Base-by-base conservation (phyloP, 2,329 filamentous ascomycete genomes). In the Lasiodiplodia theobromae region DNA sequence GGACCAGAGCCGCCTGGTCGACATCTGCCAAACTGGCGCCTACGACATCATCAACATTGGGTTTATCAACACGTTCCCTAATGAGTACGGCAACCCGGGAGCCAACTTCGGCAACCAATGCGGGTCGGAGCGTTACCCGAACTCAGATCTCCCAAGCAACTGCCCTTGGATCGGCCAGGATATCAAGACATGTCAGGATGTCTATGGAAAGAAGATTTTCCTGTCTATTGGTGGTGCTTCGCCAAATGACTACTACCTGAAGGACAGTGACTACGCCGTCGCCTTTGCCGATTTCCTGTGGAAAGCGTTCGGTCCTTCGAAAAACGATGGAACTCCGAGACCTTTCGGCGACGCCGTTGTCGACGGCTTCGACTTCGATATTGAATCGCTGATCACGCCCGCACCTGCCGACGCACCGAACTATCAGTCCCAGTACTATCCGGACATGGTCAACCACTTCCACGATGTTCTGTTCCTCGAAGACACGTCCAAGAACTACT, bases 291-390 rank as follows among this genome's bases (percentile, higher is more conserved):
- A 90, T 66, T 82, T 86, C 23, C 80, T 94, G 67, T 94, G 91
- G 91, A 82, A 86, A 64, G 90, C 89, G 70, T 93, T 93, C 76
- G 91, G 91, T 2, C 88, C 91, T 3, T 34, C 67, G 12, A 74
- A 79, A 10, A 81, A 78, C 31, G 82, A 78, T 47, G 78, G 77
- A 1, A 81, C 81, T 6, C 83, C 87, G 68, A 87, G 92, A 12
- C 91, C 91, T 1, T 93, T 93, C 75, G 89, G 89, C 65, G 79
- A 81, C 14, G 87, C 88, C 10, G 83, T 87, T 6, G 80, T 94
- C 51, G 90, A 94, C 76, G 92, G 92, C 4, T 93, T 94, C 77
- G 91, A 94, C 78, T 88, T 93, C 71, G 91, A 94, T 76, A 89
- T 93, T 70, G 91, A 93, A 79, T 83, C 86, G 4, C 73, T 84